Conservation (phyloP, 2,329 filamentous ascomycete genomes). For the Verticillium nonalfalfae region DNA sequence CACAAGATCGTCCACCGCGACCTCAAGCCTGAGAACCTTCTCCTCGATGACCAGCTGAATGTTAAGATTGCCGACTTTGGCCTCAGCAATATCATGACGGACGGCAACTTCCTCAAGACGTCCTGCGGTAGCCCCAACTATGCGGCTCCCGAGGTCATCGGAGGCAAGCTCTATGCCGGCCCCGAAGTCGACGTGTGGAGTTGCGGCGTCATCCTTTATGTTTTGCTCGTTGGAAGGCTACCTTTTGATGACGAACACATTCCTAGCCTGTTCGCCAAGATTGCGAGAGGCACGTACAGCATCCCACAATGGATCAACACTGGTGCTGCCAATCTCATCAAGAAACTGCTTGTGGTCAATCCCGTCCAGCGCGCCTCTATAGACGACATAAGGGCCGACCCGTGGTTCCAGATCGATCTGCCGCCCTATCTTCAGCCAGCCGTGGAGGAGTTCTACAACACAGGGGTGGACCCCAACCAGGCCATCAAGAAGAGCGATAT, state of each 20-base stretch:
- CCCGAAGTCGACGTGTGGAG: conserved; percentile 99
- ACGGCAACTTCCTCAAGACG: conserved; percentile 97
- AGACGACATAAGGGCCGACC: conserved; percentile 84
- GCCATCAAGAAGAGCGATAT: conserved; percentile 80
- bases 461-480: conserved; percentile 88
- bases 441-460: conserved; percentile 86
- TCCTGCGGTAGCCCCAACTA: conserved; percentile 98
- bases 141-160: conserved; percentile 94
- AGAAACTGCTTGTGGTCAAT: conserved; percentile 91
- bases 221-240: conserved; percentile 72
- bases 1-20: conserved; percentile 99
- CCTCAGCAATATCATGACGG: conserved; percentile 99
- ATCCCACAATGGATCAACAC: conserved; percentile 86
- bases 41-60: conserved; percentile 91
- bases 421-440: conserved; percentile 82
- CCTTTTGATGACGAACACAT: conserved; percentile 99
- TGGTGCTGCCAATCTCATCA: conserved; percentile 76
- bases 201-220: conserved; percentile 85
- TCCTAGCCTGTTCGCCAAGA: conserved; percentile 95
- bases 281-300: conserved; percentile 87
- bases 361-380: conserved; percentile 92
- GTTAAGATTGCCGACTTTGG: conserved; percentile 99
- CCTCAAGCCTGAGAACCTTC: conserved; percentile 91
- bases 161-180: conserved; percentile 93
- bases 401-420: conserved; percentile 87